Evolutionary conservation across 2,329 filamentous ascomycete species (phyloP).

Genomic region (Trichoderma atroviride): DNA sequence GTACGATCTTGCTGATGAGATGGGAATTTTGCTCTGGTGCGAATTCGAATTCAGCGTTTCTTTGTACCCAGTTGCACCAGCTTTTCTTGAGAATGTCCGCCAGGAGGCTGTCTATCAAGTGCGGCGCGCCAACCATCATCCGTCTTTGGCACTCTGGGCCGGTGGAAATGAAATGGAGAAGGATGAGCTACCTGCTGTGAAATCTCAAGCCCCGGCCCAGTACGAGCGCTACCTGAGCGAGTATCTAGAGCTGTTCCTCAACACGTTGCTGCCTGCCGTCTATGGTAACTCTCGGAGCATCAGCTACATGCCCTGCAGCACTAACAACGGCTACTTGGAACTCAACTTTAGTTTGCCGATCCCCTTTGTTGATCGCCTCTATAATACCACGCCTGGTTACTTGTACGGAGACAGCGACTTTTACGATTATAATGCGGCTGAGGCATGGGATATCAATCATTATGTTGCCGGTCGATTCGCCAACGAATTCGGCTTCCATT

Average conservation of each 20-base stretch:
- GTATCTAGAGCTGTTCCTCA: slow-evolving; percentile 2
- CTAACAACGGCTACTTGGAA: slow-evolving; percentile 15
- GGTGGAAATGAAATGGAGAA: slow-evolving; percentile 21
- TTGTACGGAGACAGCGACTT: slow-evolving; percentile 14
- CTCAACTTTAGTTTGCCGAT: slow-evolving; percentile 13
- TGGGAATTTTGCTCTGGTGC: slow-evolving; percentile 13
- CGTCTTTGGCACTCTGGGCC: slow-evolving; percentile 8
- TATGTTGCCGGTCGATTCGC: slow-evolving; percentile 11
- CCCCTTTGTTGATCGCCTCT: slow-evolving; percentile 13
- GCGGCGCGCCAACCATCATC: slow-evolving; percentile 7
- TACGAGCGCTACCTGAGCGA: slow-evolving; percentile 11
- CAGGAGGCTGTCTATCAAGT: slow-evolving; percentile 18
- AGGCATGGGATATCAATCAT: slow-evolving; percentile 7
- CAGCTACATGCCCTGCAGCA: slow-evolving; percentile 17
- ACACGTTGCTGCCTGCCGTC: slow-evolving; percentile 2
- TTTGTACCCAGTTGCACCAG: neutral
- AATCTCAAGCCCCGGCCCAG: neutral
- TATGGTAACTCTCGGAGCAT: slow-evolving; percentile 18
- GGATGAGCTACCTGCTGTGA: slow-evolving; percentile 14
- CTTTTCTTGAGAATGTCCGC: slow-evolving; percentile 10
- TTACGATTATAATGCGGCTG: slow-evolving; percentile 7
- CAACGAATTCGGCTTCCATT: slow-evolving; percentile 14
- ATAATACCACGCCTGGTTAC: slow-evolving; percentile 11
- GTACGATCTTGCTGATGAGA: slow-evolving; percentile 14
- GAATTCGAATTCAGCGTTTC: slow-evolving; percentile 14